Evolutionary conservation across 495 filamentous ascomycete genomes (phyloP), one percentile per base, ranked within the genome.

Genomic region (Xylaria castorea): DNA sequence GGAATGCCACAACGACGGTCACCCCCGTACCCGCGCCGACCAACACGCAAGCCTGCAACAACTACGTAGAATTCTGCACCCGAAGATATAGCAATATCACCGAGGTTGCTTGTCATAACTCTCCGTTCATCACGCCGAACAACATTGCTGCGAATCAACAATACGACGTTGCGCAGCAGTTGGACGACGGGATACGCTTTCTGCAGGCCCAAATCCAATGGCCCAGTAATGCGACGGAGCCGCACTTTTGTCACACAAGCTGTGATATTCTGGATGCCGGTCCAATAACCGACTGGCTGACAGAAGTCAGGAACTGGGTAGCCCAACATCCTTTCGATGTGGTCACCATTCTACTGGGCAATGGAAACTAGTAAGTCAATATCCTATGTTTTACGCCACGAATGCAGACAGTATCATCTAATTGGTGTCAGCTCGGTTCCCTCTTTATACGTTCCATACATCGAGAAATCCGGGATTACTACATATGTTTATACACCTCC

Each of bases 41-140:
- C 2, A 93, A 93, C 76, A 93, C 90, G 0, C 89, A 87, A 69
- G 90, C 94, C 4, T 98, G 95, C 86, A 98, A 98, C 80, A 87
- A 89, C 79, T 93, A 95, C 75, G 82, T 89, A n/a, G 93, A 97
- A 77, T 90, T 97, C 76, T 98, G 95, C 82, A 80, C 78, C 9
- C 87, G 94, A 60, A 89, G 89, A 69, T 98, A 95, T 78, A 92
- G 92, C 83, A 96, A 97, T 80, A 93, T 98, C 79, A 96, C 94
- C 68, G 85, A 93, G 77, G 90, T 98, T 4, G 92, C 91, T 27
- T 91, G 92, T 18, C 86, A 98, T 83, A 97, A 97, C 83, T 94
- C 91, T 42, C 92, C 94, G 25, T 98, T 98, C 78, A 88, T 90
- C 30, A 83, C 85, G 57, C 76, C 85, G 76, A 89, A 92, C 77